Base-by-base conservation (phyloP, 2,329 filamentous ascomycete genomes). In the Aspergillus vadensis region DNA sequence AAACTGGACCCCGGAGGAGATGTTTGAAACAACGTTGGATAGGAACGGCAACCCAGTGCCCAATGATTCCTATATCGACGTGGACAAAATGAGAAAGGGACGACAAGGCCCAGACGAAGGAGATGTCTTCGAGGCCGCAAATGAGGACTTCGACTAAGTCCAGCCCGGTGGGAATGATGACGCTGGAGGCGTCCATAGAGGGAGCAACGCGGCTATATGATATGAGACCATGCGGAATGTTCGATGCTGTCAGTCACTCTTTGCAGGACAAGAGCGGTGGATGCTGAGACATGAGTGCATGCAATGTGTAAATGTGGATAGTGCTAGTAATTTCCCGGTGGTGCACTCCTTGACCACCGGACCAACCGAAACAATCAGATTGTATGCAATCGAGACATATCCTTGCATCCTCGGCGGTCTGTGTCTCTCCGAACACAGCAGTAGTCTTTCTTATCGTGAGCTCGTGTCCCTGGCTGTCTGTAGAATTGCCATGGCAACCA, bases 71-170 rank as follows among this genome's bases (percentile, higher is more conserved):
- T 73, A 59, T 39, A 67, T 64, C 10, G 68, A 73, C 51, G 69
- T 65, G 4, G 56, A 39, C 4, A 67, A 65, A 49, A 66, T 70
- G 50, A 57, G 59, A 15, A 63, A 65, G 44, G 44, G 60, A 14
- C 63, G 21, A 52, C 62, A 9, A 51, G 52, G 58, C 21, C 57
- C 63, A 17, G 69, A 72, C 14, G 70, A 74, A 15, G 60, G 66
- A 7, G 74, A 77, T 60, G 48, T 73, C 10, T 70, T 66, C 27
- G 68, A 67, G 6, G 75, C 75, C 5, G 71, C 71, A 59, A 71
- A 64, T 23, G 62, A 69, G 3, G 69, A 73, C 12, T 74, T 72
- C 60, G 68, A 72, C 10, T 73, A 72, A 49, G n/a, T n/a, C 27
- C 3, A 27, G 7, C 25, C 23, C 7, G 23, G 7, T 15, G 17